Conservation (phyloP, 768 basidiomycete genomes). For the Leccinum variicolor region DNA sequence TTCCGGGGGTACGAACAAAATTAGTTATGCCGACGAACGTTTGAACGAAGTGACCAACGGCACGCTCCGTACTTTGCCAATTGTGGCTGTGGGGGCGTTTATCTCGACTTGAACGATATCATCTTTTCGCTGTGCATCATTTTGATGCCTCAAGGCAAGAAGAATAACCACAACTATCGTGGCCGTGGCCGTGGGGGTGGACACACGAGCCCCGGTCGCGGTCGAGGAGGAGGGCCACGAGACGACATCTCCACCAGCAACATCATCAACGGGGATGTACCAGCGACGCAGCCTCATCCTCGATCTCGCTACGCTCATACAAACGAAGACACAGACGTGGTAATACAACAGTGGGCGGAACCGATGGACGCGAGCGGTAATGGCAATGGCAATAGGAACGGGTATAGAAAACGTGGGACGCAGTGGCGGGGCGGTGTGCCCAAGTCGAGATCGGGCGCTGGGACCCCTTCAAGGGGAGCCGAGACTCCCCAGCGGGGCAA, state of each 20-base stretch:
- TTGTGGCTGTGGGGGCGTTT: not conserved
- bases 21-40: not conserved
- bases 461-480: constrained; percentile 14
- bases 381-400: not conserved
- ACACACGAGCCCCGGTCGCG: constrained; percentile 18
- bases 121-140: not conserved
- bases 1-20: no score
- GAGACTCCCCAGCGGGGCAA: constrained; percentile 11
- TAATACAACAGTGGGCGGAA: constrained; percentile 24
- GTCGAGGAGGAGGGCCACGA: constrained; percentile 6
- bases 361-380: not conserved
- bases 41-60: not conserved
- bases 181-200: constrained; percentile 9
- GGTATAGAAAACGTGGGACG: not conserved
- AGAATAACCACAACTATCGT: constrained; percentile 21
- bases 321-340: constrained; percentile 20
- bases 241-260: not conserved
- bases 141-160: constrained; percentile 23
- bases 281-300: constrained; percentile 4
- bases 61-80: not conserved
- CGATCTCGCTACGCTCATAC: constrained; percentile 18
- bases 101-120: not conserved
- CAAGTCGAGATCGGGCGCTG: constrained; percentile 10
- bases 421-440: constrained; percentile 6
- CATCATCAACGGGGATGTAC: not conserved